Base-by-base conservation (phyloP, 345 rosid species). In the Dimocarpus longan region DNA sequence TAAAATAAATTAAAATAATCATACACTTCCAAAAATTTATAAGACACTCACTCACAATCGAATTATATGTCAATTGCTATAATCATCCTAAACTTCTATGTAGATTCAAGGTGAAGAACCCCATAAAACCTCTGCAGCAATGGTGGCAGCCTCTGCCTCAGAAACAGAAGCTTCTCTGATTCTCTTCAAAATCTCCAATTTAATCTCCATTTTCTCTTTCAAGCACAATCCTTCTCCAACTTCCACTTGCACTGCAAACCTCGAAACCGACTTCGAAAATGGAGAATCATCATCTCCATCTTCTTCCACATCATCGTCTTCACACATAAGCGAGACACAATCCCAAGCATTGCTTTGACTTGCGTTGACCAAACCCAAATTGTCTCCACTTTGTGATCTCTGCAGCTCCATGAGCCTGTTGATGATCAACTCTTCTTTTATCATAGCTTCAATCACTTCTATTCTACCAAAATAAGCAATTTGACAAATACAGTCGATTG, bases 111-210 rank as follows among this genome's bases (percentile, higher is more conserved):
- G 78, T 1, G 86, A 85, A 37, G 90, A 85, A 64, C 91, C 91
- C 92, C 92, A 89, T 3, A 91, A 65, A 6, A 91, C 90, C 76
- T 86, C 91, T 62, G 87, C 90, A 46, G 80, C 68, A 75, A 86
- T 80, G 66, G 82, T 32, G 16, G 88, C 89, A 46, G 44, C 65
- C 77, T 88, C 91, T 66, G 88, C 89, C 68, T 89, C 91, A 37
- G 89, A 89, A 74, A 78, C 79, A 26, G 81, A 81, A 16, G 83
- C 80, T 69, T 83, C 88, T 71, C 76, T 85, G 7, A 91, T 84
- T 74, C 86, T 85, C 68, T 63, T 76, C 37, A 89, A 72, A 15
- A 91, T 85, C 76, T 86, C 89, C 74, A 57, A 7, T 80, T 89
- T 91, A 3, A 86, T 65, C 71, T 85, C 87, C 9, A 4, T 66